These are phyloP conservation scores for Micractinium sp. DNA, from an alignment of 139 green algal species.

Conservation along the genomic window DNA sequence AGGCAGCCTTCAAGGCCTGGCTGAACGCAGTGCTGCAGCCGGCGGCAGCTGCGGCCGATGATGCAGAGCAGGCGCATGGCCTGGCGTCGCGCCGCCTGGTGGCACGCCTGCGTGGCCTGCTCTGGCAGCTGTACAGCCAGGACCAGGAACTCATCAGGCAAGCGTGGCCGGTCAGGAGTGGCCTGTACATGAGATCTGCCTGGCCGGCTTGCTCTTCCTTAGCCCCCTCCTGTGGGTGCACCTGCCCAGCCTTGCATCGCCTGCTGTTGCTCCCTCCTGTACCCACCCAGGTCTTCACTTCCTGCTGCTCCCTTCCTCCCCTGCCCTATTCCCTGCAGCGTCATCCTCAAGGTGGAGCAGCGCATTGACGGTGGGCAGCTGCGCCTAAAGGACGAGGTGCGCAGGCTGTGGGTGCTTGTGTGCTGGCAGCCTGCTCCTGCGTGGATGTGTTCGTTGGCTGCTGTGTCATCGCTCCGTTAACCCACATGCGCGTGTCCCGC, in stretches of 20 bases:
- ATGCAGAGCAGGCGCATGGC: neutral
- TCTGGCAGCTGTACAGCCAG: conserved; percentile 50
- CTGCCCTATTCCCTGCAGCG: neutral
- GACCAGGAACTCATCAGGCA: conserved; percentile 48
- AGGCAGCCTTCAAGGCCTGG: conserved; percentile 71
- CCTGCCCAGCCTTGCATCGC: neutral
- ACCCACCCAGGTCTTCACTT: neutral
- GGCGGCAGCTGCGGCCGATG: neutral
- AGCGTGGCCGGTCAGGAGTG: neutral
- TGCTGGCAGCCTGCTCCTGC: neutral
- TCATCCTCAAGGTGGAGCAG: conserved; percentile 67
- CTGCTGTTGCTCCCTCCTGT: neutral
- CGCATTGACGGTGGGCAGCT: conserved; percentile 63
- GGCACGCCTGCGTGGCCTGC: conserved; percentile 33
- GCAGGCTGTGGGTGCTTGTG: neutral
- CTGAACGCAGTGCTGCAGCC: conserved; percentile 68
- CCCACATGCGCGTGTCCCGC: no score
- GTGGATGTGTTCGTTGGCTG: neutral
- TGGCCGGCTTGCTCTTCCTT: neutral
- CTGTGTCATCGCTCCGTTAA: neutral
- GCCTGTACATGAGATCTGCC: neutral
- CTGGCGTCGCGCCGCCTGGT: conserved; percentile 29
- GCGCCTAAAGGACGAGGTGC: conserved; percentile 58
- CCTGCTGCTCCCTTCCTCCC: neutral
- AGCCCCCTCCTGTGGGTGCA: neutral